phyloP scores from a whole-genome alignment of 1,284 basidiomycete genomes.

The Ceratobasidium sp. region DNA sequence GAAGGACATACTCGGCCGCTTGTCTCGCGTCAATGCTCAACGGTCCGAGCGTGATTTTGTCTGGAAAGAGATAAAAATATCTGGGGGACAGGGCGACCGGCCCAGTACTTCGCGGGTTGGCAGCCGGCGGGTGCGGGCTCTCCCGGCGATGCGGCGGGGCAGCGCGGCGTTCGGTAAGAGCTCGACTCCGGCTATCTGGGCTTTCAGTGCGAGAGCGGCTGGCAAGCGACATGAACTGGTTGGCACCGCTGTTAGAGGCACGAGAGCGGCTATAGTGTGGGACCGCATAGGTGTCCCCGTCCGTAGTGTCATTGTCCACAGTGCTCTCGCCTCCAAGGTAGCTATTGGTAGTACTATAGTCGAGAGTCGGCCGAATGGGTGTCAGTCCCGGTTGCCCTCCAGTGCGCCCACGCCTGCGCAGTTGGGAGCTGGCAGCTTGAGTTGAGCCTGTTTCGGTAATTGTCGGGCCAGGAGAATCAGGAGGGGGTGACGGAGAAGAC shows the following conservation, averaged over 20 bases:
- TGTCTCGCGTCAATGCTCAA: conserved; percentile 64
- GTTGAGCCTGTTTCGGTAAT: background rate
- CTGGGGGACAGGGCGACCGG: background rate
- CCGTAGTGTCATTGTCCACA: conserved; percentile 41
- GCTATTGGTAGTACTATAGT: conserved; percentile 37
- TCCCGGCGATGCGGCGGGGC: conserved; percentile 25
- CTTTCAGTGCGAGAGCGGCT: background rate
- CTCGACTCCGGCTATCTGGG: conserved; percentile 20
- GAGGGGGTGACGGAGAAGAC: conserved; percentile 38
- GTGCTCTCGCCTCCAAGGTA: conserved; percentile 41
- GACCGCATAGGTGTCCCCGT: conserved; percentile 11
- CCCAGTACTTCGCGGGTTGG: conserved; percentile 8
- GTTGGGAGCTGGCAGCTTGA: conserved; percentile 4
- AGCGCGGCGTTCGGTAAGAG: background rate
- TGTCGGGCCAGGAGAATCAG: background rate
- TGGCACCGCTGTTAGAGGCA: background rate
- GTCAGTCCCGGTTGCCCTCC: background rate
- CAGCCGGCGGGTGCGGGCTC: conserved; percentile 26
- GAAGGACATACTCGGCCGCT: conserved; percentile 65
- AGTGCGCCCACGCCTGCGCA: conserved; percentile 28
- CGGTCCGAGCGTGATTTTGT: conserved; percentile 17
- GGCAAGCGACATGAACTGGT: background rate
- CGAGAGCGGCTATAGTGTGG: conserved; percentile 7
- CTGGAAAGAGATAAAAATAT: background rate
- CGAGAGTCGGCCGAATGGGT: conserved; percentile 26